Percentiles rank a stretch among this genome's conserved stretches.
Conservation (phyloP, 1,284 basidiomycete species). For the Cryptococcus hybrid region DNA sequence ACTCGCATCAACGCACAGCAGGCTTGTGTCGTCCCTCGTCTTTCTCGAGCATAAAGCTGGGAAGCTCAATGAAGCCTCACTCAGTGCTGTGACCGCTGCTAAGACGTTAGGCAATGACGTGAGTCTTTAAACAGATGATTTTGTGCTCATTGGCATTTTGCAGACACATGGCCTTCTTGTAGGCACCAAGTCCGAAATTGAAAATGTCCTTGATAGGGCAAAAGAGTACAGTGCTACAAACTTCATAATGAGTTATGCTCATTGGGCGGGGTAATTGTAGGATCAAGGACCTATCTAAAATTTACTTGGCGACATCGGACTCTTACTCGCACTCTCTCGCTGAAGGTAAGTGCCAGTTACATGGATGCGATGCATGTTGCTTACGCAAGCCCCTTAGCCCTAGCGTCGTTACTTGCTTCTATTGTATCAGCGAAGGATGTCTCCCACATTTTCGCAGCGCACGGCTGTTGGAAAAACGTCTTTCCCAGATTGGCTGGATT, state of each 20-base stretch:
- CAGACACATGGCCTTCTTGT: constrained; percentile 83
- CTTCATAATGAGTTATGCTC: neutral
- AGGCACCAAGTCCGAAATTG: constrained; percentile 70
- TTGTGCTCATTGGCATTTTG: neutral
- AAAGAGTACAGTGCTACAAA: constrained; percentile 63
- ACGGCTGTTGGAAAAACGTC: constrained; percentile 69
- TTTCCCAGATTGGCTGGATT: constrained; percentile 85
- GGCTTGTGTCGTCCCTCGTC: constrained; percentile 62
- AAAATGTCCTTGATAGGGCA: constrained; percentile 68
- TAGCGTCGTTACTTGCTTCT: constrained; percentile 56
- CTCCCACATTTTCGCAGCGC: constrained; percentile 86
- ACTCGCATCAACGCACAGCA: constrained; percentile 20
- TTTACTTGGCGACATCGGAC: constrained; percentile 52
- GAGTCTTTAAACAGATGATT: constrained; percentile 10
- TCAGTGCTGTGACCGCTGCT: constrained; percentile 88
- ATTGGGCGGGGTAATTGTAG: constrained; percentile 20
- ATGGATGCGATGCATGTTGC: too few species aligned
- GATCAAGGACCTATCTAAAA: constrained; percentile 50
- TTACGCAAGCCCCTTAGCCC: neutral
- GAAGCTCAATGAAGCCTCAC: constrained; percentile 75
- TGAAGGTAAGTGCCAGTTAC: constrained; percentile 49
- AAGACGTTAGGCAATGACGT: constrained; percentile 65
- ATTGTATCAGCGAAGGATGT: constrained; percentile 54
- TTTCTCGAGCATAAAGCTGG: constrained; percentile 86
- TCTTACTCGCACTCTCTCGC: constrained; percentile 50